phyloP scores from a whole-genome alignment of 768 basidiomycete genomes.

The Boletus insuetus region DNA sequence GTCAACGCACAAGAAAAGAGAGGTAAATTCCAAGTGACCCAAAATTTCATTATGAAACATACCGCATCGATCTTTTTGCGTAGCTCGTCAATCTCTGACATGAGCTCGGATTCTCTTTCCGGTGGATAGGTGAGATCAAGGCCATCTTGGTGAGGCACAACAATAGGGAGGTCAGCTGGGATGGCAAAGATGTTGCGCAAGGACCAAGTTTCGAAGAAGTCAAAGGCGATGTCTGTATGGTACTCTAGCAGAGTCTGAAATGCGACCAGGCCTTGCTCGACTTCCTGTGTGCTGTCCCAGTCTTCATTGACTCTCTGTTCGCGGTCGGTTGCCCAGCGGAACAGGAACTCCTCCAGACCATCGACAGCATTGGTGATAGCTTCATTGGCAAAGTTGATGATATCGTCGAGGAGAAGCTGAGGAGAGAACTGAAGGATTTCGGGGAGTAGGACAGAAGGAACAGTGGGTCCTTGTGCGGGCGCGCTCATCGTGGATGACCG shows the following conservation, averaged over 20 bases:
- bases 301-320: conserved; percentile 43
- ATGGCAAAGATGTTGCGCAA: conserved; percentile 85
- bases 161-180: conserved; percentile 62
- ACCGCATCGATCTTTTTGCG: conserved; percentile 69
- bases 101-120: conserved; percentile 58
- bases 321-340: conserved; percentile 70
- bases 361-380: conserved; percentile 76
- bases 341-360: conserved; percentile 74
- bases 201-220: conserved; percentile 90
- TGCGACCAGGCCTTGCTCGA: conserved; percentile 77
- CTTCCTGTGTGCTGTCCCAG: conserved; percentile 64
- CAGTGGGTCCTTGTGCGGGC: conserved; percentile 26
- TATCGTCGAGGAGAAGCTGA: conserved; percentile 81
- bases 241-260: conserved; percentile 88
- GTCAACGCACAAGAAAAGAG: conserved; percentile 3
- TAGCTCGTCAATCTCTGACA: conserved; percentile 67
- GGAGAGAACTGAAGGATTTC: conserved; percentile 82
- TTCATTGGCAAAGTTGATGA: conserved; percentile 80
- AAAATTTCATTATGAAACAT: conserved; percentile 27
- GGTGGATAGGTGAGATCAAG: conserved; percentile 61
- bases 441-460: conserved; percentile 25
- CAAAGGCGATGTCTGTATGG: conserved; percentile 87
- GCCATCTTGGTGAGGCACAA: conserved; percentile 73
- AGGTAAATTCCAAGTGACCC: conserved; percentile 6
- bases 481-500: conserved; percentile 22